These are phyloP conservation scores for Rusavskia elegans DNA, from an alignment of 495 filamentous ascomycete species.

Conservation along the genomic window DNA sequence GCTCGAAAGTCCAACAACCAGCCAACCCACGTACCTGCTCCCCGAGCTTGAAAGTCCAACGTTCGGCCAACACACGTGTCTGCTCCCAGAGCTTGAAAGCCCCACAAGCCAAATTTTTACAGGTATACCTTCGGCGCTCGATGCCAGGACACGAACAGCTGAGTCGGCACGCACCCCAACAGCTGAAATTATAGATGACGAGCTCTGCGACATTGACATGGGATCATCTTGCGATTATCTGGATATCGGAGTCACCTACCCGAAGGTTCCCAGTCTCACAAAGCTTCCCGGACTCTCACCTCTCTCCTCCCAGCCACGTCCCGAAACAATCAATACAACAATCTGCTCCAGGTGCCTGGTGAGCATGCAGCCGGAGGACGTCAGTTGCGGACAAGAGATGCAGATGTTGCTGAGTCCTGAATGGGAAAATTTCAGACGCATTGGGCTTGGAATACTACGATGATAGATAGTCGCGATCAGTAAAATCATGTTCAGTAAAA, in stretches of 20 bases:
- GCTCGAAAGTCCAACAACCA: background rate
- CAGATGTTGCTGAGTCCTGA: background rate
- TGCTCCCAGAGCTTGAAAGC: background rate
- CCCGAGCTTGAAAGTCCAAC: background rate
- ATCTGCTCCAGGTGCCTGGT: background rate
- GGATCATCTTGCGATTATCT: background rate
- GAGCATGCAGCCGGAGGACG: background rate
- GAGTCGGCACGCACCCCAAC: too few relatives aligned
- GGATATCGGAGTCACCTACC: background rate
- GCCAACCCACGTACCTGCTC: background rate
- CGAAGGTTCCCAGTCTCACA: background rate
- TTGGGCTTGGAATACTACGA: background rate
- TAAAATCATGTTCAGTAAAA: too few relatives aligned
- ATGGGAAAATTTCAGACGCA: background rate
- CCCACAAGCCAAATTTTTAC: background rate
- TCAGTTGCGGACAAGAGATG: background rate
- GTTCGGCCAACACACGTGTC: background rate
- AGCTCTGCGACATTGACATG: background rate
- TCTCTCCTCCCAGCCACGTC: background rate
- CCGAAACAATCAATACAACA: background rate
- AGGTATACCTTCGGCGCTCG: background rate
- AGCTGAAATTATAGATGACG: too few relatives aligned
- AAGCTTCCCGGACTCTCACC: background rate
- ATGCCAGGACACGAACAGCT: background rate
- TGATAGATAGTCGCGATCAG: background rate